These are phyloP conservation scores for Euphorbia peplus DNA, from an alignment of 345 rosid genomes.

Conservation along the genomic window DNA sequence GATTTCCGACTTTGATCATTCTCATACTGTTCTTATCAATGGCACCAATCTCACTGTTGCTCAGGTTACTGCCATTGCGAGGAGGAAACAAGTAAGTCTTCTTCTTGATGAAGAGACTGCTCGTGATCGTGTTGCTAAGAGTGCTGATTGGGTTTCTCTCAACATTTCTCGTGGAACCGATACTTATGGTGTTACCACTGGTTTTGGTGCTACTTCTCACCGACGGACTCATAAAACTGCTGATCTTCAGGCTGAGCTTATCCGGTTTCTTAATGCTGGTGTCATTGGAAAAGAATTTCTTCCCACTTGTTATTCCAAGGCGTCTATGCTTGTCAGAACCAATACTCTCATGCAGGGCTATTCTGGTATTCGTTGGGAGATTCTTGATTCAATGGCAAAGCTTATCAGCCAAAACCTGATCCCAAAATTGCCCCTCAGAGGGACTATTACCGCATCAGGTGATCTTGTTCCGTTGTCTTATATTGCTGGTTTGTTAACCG, in stretches of 20 bases:
- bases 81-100: slow-evolving; percentile 22
- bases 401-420: slow-evolving; percentile 40
- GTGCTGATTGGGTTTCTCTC: slow-evolving; percentile 42
- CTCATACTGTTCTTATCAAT: slow-evolving; percentile 28
- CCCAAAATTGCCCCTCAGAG: slow-evolving; percentile 49
- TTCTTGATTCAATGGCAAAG: slow-evolving; percentile 36
- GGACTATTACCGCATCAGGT: slow-evolving; percentile 49
- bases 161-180: slow-evolving; percentile 38
- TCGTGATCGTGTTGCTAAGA: slow-evolving; percentile 31
- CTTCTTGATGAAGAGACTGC: slow-evolving; percentile 30
- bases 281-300: slow-evolving; percentile 37
- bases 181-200: slow-evolving; percentile 49
- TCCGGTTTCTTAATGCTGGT: slow-evolving; percentile 49
- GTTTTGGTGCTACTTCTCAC: slow-evolving; percentile 50
- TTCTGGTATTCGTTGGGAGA: slow-evolving; percentile 52
- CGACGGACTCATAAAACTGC: slow-evolving; percentile 34
- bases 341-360: slow-evolving; percentile 52
- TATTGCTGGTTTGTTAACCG: slow-evolving; percentile 47
- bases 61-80: slow-evolving; percentile 40
- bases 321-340: slow-evolving; percentile 43
- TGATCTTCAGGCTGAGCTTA: slow-evolving; percentile 47
- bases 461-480: slow-evolving; percentile 53
- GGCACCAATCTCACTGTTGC: slow-evolving; percentile 45
- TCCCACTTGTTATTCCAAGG: slow-evolving; percentile 36
- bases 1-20: slow-evolving; percentile 30